These are phyloP conservation scores for Globisporangium viniferum DNA, from an alignment of 352 stramenopile genomes.

Conservation along the genomic window DNA sequence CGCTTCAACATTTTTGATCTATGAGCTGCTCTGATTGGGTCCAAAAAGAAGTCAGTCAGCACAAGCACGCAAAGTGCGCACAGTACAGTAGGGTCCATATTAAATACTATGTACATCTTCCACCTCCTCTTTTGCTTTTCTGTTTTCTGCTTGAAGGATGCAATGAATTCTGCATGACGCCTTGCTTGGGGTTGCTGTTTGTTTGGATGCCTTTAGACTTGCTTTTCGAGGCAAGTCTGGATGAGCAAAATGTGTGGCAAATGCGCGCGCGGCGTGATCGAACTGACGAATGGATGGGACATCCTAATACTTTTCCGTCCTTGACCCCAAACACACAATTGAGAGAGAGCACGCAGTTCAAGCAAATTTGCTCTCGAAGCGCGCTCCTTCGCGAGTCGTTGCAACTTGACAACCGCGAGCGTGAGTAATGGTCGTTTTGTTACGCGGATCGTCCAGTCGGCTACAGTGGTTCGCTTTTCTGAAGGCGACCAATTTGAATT, in stretches of 20 bases:
- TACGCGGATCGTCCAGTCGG: not conserved
- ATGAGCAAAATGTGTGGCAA: no score
- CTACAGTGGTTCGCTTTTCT: not conserved
- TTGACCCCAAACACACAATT: not conserved
- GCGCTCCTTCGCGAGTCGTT: not conserved
- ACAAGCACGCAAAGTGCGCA: not conserved
- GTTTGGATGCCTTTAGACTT: no score
- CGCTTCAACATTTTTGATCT: not conserved
- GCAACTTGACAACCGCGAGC: not conserved
- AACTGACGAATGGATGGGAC: not conserved
- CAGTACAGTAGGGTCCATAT: not conserved
- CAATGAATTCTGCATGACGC: not conserved
- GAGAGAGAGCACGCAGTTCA: not conserved
- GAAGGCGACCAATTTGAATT: not conserved
- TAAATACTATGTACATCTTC: not conserved
- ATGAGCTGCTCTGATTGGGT: not conserved
- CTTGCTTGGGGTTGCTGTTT: no score
- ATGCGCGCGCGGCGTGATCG: no score
- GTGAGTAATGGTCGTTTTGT: slow-evolving; percentile 1
- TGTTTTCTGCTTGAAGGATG: not conserved
- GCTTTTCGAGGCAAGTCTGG: no score
- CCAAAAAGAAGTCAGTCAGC: slow-evolving; percentile 5
- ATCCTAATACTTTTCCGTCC: not conserved
- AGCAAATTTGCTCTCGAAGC: not conserved
- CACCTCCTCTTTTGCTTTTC: not conserved